Conservation (phyloP, 345 rosid genomes). For the Dovyalis caffra region DNA sequence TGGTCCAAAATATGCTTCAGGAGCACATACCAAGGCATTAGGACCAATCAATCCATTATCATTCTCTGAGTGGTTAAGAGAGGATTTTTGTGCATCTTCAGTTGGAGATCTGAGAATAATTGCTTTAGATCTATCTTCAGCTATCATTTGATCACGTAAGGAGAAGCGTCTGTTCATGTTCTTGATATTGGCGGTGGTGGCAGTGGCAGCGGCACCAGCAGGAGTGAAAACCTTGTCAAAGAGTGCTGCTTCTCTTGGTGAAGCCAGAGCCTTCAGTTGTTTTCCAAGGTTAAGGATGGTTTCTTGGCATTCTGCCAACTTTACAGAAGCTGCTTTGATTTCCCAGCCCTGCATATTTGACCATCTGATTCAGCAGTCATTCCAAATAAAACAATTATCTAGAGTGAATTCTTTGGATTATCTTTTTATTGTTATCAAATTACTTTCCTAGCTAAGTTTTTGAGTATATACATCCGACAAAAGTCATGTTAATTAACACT, state of each 20-base stretch:
- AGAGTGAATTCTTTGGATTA: not conserved
- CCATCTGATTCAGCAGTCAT: constrained; percentile 7
- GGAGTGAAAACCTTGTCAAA: constrained; percentile 42
- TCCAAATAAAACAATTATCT: not conserved
- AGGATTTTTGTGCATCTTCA: constrained; percentile 16
- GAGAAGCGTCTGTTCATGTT: constrained; percentile 44
- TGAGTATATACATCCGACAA: not conserved
- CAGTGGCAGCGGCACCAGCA: constrained; percentile 23
- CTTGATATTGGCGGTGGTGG: constrained; percentile 22
- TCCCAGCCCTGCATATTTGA: constrained; percentile 58
- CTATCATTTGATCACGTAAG: constrained; percentile 60
- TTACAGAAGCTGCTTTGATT: constrained; percentile 64
- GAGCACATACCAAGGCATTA: constrained; percentile 20
- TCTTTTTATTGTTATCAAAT: not conserved
- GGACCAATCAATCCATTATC: constrained; percentile 18
- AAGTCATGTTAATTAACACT: not conserved
- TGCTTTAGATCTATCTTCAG: constrained; percentile 51
- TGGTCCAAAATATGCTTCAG: constrained; percentile 32
- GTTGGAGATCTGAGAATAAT: constrained; percentile 33
- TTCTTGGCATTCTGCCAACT: constrained; percentile 88
- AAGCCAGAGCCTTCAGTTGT: constrained; percentile 70
- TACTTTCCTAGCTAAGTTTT: not conserved
- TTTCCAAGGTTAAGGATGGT: constrained; percentile 70
- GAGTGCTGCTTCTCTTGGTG: constrained; percentile 46
- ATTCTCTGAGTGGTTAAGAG: constrained; percentile 17